Conservation (phyloP, 441 rosid species). For the Populus hybrid region DNA sequence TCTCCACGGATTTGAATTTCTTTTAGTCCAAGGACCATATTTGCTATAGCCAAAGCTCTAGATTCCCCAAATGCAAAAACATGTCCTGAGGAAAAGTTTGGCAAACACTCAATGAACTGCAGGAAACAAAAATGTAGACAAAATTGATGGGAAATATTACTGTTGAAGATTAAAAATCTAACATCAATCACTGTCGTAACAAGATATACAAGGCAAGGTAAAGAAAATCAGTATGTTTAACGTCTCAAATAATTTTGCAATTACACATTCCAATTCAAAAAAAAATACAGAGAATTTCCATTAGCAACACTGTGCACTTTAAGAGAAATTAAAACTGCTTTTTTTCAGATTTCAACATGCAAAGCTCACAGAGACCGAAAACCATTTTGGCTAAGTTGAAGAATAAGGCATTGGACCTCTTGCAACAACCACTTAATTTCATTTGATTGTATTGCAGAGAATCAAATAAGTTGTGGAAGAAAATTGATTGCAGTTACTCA, state of each 20-base stretch:
- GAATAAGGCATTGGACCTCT: neutral
- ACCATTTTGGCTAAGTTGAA: neutral
- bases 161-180: neutral
- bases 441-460: neutral
- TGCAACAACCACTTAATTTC: neutral
- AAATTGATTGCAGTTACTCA: neutral
- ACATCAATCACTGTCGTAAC: neutral
- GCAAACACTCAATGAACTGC: conserved; percentile 12
- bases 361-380: neutral
- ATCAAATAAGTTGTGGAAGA: neutral
- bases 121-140: neutral
- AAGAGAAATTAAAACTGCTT: neutral
- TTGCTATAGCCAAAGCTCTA: conserved; percentile 97
- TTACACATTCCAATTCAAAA: neutral
- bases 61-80: conserved; percentile 99
- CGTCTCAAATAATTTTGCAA: neutral
- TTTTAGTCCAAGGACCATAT: conserved; percentile 99
- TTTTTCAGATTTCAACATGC: neutral
- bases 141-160: neutral
- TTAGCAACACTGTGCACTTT: neutral
- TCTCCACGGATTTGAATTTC: conserved; percentile 99
- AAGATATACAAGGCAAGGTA: neutral
- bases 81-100: conserved; percentile 64
- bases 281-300: neutral
- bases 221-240: neutral